A percentile compares a stretch with the other conserved stretches of the same genome.
These are phyloP conservation scores for Penicillium aurantiogriseum DNA, from an alignment of 2,329 filamentous ascomycete species.

Conservation along the genomic window DNA sequence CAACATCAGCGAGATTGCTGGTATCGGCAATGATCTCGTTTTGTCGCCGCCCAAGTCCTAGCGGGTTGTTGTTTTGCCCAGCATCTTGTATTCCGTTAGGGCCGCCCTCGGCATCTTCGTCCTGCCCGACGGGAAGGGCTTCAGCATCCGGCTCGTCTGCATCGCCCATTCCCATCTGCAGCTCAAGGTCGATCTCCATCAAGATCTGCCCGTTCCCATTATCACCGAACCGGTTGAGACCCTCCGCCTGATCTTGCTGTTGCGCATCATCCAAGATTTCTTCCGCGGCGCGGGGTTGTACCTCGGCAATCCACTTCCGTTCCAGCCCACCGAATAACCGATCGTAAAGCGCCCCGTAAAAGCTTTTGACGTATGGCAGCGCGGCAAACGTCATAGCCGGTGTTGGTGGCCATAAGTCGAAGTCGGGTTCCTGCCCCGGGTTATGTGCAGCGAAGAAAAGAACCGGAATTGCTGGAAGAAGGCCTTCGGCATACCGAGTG, in stretches of 20 bases:
- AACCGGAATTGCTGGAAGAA: slow-evolving; percentile 63
- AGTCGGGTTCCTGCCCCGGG: slow-evolving; percentile 47
- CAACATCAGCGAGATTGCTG: slow-evolving; percentile 56
- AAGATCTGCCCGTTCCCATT: slow-evolving; percentile 44
- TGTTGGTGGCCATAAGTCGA: slow-evolving; percentile 64
- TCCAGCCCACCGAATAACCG: slow-evolving; percentile 58
- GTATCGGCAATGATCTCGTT: slow-evolving; percentile 55
- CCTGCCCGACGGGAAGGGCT: slow-evolving; percentile 23
- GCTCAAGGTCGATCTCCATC: slow-evolving; percentile 51
- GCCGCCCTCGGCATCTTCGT: slow-evolving; percentile 25
- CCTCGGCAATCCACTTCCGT: slow-evolving; percentile 60
- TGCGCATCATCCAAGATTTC: slow-evolving; percentile 35
- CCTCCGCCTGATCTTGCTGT: slow-evolving; percentile 35
- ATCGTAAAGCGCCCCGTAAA: slow-evolving; percentile 64
- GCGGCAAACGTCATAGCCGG: slow-evolving; percentile 65
- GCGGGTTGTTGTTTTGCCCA: slow-evolving; percentile 24
- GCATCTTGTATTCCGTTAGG: slow-evolving; percentile 26
- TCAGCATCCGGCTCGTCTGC: slow-evolving; percentile 39
- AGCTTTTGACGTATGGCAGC: slow-evolving; percentile 63
- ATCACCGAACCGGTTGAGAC: slow-evolving; percentile 26
- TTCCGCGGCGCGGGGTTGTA: slow-evolving; percentile 57
- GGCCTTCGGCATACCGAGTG: slow-evolving; percentile 61
- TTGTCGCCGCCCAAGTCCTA: slow-evolving; percentile 40
- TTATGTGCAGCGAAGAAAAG: slow-evolving; percentile 52
- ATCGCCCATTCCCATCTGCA: slow-evolving; percentile 51